These are phyloP conservation scores for Spiraea crenata DNA, from an alignment of 331 rosid species.

Conservation along the genomic window DNA sequence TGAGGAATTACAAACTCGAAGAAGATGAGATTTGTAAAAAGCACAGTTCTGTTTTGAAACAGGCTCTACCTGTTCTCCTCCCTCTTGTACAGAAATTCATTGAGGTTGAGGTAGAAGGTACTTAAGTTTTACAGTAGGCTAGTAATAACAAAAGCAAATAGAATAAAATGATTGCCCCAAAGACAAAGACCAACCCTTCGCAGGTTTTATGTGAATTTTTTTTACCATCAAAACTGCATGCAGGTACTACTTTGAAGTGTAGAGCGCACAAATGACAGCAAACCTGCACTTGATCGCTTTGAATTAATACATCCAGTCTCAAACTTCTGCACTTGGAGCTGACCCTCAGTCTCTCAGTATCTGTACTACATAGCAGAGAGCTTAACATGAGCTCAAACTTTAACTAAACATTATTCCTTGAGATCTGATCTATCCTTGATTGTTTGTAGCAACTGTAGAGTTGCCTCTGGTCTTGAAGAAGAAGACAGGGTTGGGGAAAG, in stretches of 20 bases:
- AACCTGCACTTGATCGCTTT: background rate
- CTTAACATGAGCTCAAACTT: background rate
- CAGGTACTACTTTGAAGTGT: background rate
- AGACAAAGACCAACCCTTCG: no score
- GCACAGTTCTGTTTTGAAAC: background rate
- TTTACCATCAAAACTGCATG: background rate
- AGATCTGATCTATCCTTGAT: slow-evolving; percentile 34
- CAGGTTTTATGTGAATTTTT: no score
- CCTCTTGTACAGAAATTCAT: background rate
- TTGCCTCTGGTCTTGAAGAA: slow-evolving; percentile 49
- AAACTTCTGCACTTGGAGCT: background rate
- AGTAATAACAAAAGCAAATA: no score
- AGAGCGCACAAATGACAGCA: background rate
- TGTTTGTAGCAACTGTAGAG: slow-evolving; percentile 52
- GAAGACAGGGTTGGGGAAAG: slow-evolving; percentile 65
- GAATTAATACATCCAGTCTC: background rate
- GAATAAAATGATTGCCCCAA: no score
- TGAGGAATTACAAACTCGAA: slow-evolving; percentile 7
- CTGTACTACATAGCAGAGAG: background rate
- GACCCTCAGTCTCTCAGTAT: background rate
- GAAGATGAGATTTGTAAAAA: background rate
- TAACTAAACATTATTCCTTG: slow-evolving; percentile 7
- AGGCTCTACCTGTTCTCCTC: background rate
- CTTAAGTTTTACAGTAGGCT: no score
- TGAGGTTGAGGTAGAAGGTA: no score